These are phyloP conservation scores for Acer negundo DNA, from an alignment of 345 rosid genomes.

Conservation along the genomic window DNA sequence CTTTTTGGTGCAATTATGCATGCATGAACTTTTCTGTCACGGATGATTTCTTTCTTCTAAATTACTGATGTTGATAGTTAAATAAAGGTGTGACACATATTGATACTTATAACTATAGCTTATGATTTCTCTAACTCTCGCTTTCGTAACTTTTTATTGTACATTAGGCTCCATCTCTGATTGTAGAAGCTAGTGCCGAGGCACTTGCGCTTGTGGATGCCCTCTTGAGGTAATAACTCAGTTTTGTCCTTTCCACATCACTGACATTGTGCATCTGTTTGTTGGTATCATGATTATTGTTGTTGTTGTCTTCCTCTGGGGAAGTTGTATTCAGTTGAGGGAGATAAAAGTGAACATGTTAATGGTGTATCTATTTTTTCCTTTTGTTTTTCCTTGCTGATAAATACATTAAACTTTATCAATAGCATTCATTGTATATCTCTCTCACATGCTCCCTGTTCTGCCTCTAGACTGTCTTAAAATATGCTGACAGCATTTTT, in stretches of 20 bases:
- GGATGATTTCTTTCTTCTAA: background rate
- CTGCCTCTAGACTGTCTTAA: slow-evolving; percentile 7
- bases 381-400: background rate
- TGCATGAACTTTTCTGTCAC: background rate
- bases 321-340: background rate
- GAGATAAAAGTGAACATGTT: background rate
- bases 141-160: slow-evolving; percentile 21
- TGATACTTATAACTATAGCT: slow-evolving; percentile 18
- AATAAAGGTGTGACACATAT: slow-evolving; percentile 8
- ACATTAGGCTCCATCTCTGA: slow-evolving; percentile 81
- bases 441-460: background rate
- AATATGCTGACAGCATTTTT: background rate
- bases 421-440: background rate
- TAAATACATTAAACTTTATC: background rate
- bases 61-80: slow-evolving; percentile 6
- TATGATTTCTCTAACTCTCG: slow-evolving; percentile 10
- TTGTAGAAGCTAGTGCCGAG: slow-evolving; percentile 82
- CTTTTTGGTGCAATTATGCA: slow-evolving; percentile 3
- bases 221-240: slow-evolving; percentile 63
- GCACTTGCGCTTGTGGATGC: slow-evolving; percentile 75
- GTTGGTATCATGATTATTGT: background rate
- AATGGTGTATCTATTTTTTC: background rate
- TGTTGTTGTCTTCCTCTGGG: background rate
- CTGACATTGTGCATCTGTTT: background rate
- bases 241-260: slow-evolving; percentile 8